Evolutionary conservation across 129 eudicot species (phyloP).

Genomic region (Calendula officinalis): DNA sequence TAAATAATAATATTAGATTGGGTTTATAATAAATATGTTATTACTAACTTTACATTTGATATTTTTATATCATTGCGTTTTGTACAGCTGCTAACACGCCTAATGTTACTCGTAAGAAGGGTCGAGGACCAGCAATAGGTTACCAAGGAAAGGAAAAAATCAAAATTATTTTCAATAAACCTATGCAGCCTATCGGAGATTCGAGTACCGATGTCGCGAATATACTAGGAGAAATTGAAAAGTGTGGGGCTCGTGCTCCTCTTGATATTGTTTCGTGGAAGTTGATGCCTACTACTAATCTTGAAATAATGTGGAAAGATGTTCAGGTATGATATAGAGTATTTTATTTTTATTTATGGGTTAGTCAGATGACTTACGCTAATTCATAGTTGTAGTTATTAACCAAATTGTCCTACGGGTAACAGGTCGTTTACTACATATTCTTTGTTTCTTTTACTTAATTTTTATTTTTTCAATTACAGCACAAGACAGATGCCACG

Average conservation of each 20-base stretch:
- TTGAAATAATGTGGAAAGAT: conserved; percentile 7
- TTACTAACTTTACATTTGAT: too few relatives aligned
- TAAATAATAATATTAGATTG: too few relatives aligned
- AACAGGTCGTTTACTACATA: too few relatives aligned
- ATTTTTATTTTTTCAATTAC: too few relatives aligned
- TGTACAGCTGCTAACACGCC: not conserved
- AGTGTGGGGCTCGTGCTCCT: conserved; percentile 15
- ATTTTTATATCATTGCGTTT: too few relatives aligned
- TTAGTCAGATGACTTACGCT: not conserved
- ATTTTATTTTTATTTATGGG: not conserved
- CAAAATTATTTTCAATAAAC: not conserved
- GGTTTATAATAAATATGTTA: too few relatives aligned
- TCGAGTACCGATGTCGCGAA: not conserved
- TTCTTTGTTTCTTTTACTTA: too few relatives aligned
- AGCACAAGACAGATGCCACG: conserved; percentile 1
- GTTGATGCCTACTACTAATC: conserved; percentile 1
- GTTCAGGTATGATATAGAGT: conserved; percentile 2
- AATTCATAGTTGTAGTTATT: not conserved
- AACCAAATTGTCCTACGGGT: too few relatives aligned
- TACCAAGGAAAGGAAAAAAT: conserved; percentile 10
- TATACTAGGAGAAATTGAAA: conserved; percentile 4
- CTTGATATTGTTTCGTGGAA: conserved; percentile 8
- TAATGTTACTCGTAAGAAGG: not conserved
- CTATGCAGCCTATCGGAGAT: conserved; percentile 6
- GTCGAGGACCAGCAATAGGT: conserved; percentile 7